Evolutionary conservation across 805 yeast genomes (phyloP).

Genomic region (Barnettozyma californica): DNA sequence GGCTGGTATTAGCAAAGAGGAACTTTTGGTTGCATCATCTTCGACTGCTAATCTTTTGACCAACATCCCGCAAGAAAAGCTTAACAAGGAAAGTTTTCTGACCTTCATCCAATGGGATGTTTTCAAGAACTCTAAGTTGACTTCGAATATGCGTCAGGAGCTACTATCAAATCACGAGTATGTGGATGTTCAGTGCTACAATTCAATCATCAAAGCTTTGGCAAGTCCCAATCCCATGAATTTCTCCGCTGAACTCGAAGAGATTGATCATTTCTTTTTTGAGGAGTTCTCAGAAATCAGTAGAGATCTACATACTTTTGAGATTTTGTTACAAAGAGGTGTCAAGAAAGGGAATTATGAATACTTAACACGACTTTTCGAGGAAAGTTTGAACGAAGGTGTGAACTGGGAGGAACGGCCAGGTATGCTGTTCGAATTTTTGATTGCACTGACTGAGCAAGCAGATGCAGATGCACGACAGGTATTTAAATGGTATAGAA

Average conservation of each 20-base stretch:
- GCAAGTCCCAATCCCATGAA: not conserved
- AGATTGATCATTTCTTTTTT: slow-evolving; percentile 1
- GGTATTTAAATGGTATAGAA: slow-evolving; percentile 34
- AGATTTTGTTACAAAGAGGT: slow-evolving; percentile 10
- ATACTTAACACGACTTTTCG: slow-evolving; percentile 27
- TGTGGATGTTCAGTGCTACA: not conserved
- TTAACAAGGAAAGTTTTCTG: not conserved
- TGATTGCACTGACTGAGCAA: slow-evolving; percentile 24
- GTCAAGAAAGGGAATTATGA: slow-evolving; percentile 2
- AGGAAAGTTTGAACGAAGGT: slow-evolving; percentile 32
- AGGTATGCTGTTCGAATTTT: slow-evolving; percentile 24
- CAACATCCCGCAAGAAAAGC: not conserved
- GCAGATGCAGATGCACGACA: slow-evolving; percentile 23
- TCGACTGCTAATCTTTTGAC: not conserved
- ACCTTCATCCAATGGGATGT: slow-evolving; percentile 7
- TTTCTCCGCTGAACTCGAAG: not conserved
- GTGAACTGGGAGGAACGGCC: slow-evolving; percentile 37
- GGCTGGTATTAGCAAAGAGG: slow-evolving; percentile 1
- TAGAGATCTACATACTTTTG: slow-evolving; percentile 9
- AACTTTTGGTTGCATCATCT: not conserved
- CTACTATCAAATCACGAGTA: not conserved
- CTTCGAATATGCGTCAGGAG: not conserved
- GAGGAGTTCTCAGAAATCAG: slow-evolving; percentile 1
- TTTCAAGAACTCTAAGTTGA: not conserved
- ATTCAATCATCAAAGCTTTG: not conserved